Base-by-base conservation (phyloP, 495 filamentous ascomycete species). In the Penicillium tannophilum region DNA sequence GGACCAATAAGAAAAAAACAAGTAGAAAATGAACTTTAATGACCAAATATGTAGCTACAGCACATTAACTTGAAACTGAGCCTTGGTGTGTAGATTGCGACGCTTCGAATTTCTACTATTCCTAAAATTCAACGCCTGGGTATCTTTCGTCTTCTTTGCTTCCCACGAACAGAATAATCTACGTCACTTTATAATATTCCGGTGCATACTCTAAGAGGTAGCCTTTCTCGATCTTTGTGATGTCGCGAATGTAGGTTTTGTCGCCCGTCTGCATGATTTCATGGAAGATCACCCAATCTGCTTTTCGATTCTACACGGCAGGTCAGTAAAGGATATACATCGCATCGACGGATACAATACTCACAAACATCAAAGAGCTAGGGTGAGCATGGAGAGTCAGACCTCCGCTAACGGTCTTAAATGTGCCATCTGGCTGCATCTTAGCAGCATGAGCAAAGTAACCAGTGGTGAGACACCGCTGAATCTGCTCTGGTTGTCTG, bases 241-340 rank as follows among this genome's bases (percentile, higher is more conserved):
- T 77, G 76, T 98, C 94, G 44, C 93, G 82, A 55, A 98, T 96
- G 62, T 88, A 98, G 0, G 84, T 92, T 79, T 97, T 98, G 55
- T 84, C 82, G 16, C 90, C 89, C 20, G 90, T 95, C 73, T 98
- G 92, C 79, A 97, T 85, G 52, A 97, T 85, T 70, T 98, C 95
- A 66, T 95, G 90, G 67, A 98, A 98, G 43, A 98, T 85, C 10
- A 98, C 93, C 94, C 94, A 98, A 63, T 98, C 93, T 17, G 90
- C 92, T 78, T 96, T 97, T 45, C 94, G 86, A 74, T 97, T 96
- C 84, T 87, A 59, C 7, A 31, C 3, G 16, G 36, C 60, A 35
- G 66, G 59, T 70, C 52, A 75, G 65, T 46, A 62, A 36, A 26
- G 42, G 24, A 1, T 28, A 11, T 44, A 33, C 24, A 20, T 7